Evolutionary conservation across 2,329 filamentous ascomycete species (phyloP).

Genomic region (Trichoderma aggressivum): DNA sequence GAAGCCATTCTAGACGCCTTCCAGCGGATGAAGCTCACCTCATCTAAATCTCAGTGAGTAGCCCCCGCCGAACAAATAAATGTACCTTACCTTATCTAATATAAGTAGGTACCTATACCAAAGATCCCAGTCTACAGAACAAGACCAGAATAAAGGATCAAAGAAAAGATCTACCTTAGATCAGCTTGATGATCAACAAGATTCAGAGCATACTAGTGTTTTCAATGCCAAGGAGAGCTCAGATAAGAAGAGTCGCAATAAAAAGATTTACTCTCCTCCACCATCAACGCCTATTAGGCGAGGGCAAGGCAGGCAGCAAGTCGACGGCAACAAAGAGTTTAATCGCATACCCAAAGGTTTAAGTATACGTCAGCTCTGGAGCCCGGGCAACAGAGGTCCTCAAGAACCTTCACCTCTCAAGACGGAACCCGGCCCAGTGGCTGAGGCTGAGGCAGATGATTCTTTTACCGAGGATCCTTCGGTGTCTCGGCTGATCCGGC

Average conservation of each 20-base stretch:
- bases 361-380: neutral
- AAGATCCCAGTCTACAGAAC: neutral
- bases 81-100: neutral
- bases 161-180: neutral
- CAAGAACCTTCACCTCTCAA: too few species aligned
- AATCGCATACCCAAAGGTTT: neutral
- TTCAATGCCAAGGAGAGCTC: conserved; percentile 10
- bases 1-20: conserved; percentile 27
- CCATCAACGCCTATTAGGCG: too few species aligned
- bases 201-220: neutral
- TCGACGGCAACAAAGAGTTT: neutral
- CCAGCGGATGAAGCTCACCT: conserved; percentile 18
- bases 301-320: neutral
- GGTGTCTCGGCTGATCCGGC: neutral
- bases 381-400: too few species aligned
- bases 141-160: neutral
- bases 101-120: too few species aligned
- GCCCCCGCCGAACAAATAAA: neutral
- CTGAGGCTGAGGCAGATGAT: neutral
- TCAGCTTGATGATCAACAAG: neutral
- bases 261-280: neutral
- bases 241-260: conserved; percentile 13
- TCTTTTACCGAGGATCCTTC: neutral
- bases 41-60: conserved; percentile 9
- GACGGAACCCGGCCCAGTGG: too few species aligned